A percentile compares a stretch with the other conserved stretches of the same genome.
Conservation (phyloP, 2,329 filamentous ascomycete genomes). For the Apiospora sp. region DNA sequence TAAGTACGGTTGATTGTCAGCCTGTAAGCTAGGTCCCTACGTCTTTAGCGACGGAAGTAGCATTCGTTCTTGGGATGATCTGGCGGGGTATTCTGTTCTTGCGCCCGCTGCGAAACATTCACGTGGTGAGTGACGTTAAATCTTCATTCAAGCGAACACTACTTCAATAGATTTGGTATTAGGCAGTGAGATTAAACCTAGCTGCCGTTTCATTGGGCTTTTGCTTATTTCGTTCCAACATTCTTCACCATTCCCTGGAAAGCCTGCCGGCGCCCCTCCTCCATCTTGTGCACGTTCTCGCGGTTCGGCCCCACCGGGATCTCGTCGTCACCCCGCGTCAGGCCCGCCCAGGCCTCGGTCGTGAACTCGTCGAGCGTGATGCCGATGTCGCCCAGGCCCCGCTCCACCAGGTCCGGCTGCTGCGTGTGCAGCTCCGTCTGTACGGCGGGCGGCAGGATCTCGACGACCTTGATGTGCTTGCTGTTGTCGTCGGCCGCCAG, state of each 20-base stretch:
- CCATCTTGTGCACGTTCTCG: constrained; percentile 30
- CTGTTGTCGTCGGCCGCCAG: constrained; percentile 41
- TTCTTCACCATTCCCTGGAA: constrained; percentile 19
- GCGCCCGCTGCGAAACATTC: neutral
- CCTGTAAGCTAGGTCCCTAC: no score
- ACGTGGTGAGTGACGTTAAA: neutral
- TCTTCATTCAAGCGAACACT: neutral
- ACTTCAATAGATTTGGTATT: neutral
- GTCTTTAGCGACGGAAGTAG: no score
- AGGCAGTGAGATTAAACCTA: neutral
- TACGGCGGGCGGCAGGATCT: constrained; percentile 56
- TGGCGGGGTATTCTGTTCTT: neutral
- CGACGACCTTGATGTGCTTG: constrained; percentile 50
- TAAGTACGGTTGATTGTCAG: no score
- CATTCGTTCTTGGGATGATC: neutral
- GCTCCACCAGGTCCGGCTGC: constrained; percentile 45
- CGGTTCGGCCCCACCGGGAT: constrained; percentile 36
- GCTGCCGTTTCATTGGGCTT: neutral
- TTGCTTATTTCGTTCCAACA: neutral
- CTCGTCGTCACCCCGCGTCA: constrained; percentile 51
- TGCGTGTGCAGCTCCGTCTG: constrained; percentile 58
- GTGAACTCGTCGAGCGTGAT: constrained; percentile 51
- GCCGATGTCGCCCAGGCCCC: constrained; percentile 44
- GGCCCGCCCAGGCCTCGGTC: constrained; percentile 53
- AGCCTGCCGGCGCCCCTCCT: constrained; percentile 31